Evolutionary conservation across 306 rosid species (phyloP), one percentile per base, ranked within the genome.

Genomic region (Purshia tridentata): DNA sequence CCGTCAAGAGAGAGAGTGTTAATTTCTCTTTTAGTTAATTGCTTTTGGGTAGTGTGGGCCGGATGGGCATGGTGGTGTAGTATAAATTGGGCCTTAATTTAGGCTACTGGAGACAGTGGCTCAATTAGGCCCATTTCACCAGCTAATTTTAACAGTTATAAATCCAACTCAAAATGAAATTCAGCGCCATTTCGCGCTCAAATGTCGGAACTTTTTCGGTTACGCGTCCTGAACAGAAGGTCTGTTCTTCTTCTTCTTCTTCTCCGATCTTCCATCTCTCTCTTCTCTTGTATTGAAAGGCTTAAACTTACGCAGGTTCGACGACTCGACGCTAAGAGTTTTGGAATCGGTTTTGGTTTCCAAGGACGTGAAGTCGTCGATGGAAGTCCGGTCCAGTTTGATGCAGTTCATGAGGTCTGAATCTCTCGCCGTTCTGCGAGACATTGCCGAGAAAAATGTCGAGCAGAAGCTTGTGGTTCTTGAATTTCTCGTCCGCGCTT

Each of bases 401-500:
- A 83, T 63, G 47, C 81, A 76, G 50, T 70, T 86, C 73, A 75
- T 89, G 66, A 80, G 92, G 72, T 83, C 84, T 5, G 89, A 88
- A 81, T 86, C 86, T 4, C 69, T 82, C 55, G 69, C 83, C 23
- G 54, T 74, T 40, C 77, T 91, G 15, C 80, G 81, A 9, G 89
- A 91, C 16, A 74, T 79, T 35, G 63, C 77, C 2, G 66, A 79
- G 6, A 87, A 94, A 80, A 48, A 86, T 49, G 74, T 84, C 22
- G 86, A 69, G 47, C 81, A 89, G 63, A 91, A 88, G 88, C 95
- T 91, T 75, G 49, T 88, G 20, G 79, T 81, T 50, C 86, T 94
- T 69, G 89, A 94, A 6, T 94, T 89, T 81, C 81, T 91, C 35
- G 91, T 91, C 70, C 88, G 74, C 22, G 85, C 92, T 66, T 94